Percentiles rank a stretch among this genome's conserved stretches.
Conservation (phyloP, 345 rosid genomes). For the Rhizophora mangle region DNA sequence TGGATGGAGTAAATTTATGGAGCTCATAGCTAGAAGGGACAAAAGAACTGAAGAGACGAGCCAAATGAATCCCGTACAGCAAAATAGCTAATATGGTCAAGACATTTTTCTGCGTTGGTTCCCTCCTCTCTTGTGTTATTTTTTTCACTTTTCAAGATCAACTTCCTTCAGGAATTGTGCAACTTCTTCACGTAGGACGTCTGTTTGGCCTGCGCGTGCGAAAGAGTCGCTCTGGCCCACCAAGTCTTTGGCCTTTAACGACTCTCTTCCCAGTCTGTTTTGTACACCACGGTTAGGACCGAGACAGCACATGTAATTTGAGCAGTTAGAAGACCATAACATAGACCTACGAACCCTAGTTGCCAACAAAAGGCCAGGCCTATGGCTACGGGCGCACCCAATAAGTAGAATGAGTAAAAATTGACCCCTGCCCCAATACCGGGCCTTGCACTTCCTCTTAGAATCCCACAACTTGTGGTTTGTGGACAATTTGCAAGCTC, state of each 20-base stretch:
- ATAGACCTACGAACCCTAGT: constrained; percentile 76
- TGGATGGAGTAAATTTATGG: too few species aligned
- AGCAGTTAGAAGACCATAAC: constrained; percentile 82
- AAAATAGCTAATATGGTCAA: too few species aligned
- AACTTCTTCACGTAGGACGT: constrained; percentile 39
- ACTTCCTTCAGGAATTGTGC: neutral
- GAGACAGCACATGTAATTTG: constrained; percentile 73
- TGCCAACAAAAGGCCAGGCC: constrained; percentile 56
- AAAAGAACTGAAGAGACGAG: too few species aligned
- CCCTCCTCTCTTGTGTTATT: too few species aligned
- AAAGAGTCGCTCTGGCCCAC: constrained; percentile 41
- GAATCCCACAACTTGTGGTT: constrained; percentile 31
- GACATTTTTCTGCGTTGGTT: too few species aligned
- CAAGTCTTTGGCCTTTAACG: constrained; percentile 58
- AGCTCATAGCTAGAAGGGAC: too few species aligned
- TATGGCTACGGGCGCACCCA: constrained; percentile 44
- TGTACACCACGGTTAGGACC: constrained; percentile 54
- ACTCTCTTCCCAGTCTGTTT: constrained; percentile 82
- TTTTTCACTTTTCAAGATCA: constrained; percentile 12
- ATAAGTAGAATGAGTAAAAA: constrained; percentile 37
- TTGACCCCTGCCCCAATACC: constrained; percentile 37
- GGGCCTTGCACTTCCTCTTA: constrained; percentile 46
- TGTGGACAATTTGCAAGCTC: constrained; percentile 40
- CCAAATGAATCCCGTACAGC: too few species aligned
- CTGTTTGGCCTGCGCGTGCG: constrained; percentile 29